Evolutionary conservation across 2,329 filamentous ascomycete genomes (phyloP), one percentile per base, ranked within the genome.

Genomic region (Pseudocercospora pini-densiflorae): DNA sequence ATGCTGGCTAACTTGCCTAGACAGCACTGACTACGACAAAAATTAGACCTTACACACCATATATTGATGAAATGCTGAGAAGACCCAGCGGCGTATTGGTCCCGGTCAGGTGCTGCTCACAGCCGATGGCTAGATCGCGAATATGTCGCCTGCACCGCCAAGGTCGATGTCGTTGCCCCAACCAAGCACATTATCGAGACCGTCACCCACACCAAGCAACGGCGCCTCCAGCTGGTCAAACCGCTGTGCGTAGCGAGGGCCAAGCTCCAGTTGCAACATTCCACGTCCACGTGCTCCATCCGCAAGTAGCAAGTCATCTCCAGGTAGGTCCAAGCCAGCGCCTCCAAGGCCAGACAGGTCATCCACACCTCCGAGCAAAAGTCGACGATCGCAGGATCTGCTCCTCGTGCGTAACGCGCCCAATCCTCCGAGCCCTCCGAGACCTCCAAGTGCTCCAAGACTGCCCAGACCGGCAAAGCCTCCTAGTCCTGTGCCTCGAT

Each of bases 191-290:
- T 43, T 58, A 6, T 58, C 55, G 10, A 58, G 55, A 14, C 55
- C 55, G 24, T 58, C 55, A 8, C 55, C 31, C 19, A 58, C 33
- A 24, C 55, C 55, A n/a, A 43, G 55, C 31, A 58, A 33, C 10
- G 55, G 55, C 9, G 55, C 21, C 23, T 61, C 33, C 19, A 63
- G 27, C n/a, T 36, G 49, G 16, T 60, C 49, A 16, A 61, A 63
- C 7, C 64, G 59, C 1, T 59, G 58, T 29, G 61, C 61, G n/a
- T 67, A 67, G 8, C 61, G 65, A 53, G 57, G 57, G 23, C 65
- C 65, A 57, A 67, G 49, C 24, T 59, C 59, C 10, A 67, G 24
- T n/a, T 67, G 61, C 16, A 63, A n/a, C 27, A 67, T 31, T 5
- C 47, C 49, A 6, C 62, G 55, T 6, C 61, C 58, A 27, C 49